Base-by-base conservation (phyloP, 2,329 filamentous ascomycete species). In the Daldinia eschscholtzii region DNA sequence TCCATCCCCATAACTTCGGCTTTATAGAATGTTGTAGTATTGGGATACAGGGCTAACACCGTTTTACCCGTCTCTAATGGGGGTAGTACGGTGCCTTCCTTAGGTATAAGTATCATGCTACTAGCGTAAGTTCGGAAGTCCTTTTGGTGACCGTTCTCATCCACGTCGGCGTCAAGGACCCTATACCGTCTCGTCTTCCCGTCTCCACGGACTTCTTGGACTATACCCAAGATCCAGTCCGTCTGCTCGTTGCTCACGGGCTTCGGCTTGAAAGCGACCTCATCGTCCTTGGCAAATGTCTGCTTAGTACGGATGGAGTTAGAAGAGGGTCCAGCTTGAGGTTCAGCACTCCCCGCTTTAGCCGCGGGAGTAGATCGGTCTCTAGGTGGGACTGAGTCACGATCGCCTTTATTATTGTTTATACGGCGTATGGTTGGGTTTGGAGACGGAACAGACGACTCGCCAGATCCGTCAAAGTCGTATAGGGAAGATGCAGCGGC, bases 21-120 rank as follows among this genome's bases (percentile, higher is more conserved):
- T 77, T 92, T 90, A 79, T 96, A 96, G 75, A 96, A 95, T 0
- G 92, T 94, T 0, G 93, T 94, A 0, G 93, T 95, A 74, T 93
- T 90, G 0, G 93, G 93, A 76, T 96, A 96, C 65, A 93, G 83
- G 0, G 93, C 93, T 64, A 95, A 83, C 7, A 95, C 92, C 52
- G 89, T 87, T 77, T 91, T 92, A 50, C 92, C 91, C 42, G 87
- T 81, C 39, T 91, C 88, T 65, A 91, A 86, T 44, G 91, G 84
- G 3, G 85, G 81, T 15, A 91, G 82, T 80, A 88, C 69, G 80
- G 82, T 71, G 77, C 83, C 77, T 72, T 83, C 76, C 70, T 87
- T 84, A 1, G 92, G 91, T 64, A 96, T 94, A 1, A 90, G 88
- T 52, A 94, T 94, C 84, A 96, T 90, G 76, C 88, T 92, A 76